A percentile compares a stretch with the other conserved stretches of the same genome.
Conservation (phyloP, 805 yeast genomes). For the Nakazawaea pomicola region DNA sequence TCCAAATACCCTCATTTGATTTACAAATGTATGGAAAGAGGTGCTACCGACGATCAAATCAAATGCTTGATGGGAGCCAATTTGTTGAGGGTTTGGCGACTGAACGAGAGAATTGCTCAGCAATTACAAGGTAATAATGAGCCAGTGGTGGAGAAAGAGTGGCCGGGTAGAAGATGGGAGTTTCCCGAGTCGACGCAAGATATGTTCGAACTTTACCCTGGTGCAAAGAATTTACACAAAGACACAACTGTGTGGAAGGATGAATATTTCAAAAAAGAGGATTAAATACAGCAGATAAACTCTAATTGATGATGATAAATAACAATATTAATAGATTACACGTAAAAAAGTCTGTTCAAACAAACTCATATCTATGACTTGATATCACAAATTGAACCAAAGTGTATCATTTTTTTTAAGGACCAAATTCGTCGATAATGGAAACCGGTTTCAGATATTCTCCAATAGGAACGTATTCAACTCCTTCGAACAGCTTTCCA, state of each 20-base stretch:
- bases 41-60: conserved; percentile 34
- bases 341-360: no score
- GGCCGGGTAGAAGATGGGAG: conserved; percentile 32
- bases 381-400: no score
- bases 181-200: conserved; percentile 25
- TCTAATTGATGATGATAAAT: no score
- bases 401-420: conserved; percentile 9
- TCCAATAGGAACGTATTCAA: conserved; percentile 33
- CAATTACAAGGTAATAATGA: conserved; percentile 8
- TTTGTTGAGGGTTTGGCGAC: conserved; percentile 35
- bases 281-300: no score
- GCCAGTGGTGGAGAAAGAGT: conserved; percentile 26
- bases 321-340: no score
- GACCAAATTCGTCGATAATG: conserved; percentile 29
- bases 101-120: conserved; percentile 22
- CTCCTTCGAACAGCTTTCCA: conserved; percentile 28
- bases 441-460: conserved; percentile 26
- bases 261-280: conserved; percentile 8
- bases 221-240: conserved; percentile 18
- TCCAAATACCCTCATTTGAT: conserved; percentile 41
- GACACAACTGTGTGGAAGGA: conserved; percentile 20
- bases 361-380: no score
- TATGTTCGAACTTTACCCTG: conserved; percentile 33
- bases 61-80: conserved; percentile 33
- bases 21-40: conserved; percentile 22